Evolutionary conservation across 805 yeast genomes (phyloP).

Genomic region (Kurtzmaniella cleridarum): DNA sequence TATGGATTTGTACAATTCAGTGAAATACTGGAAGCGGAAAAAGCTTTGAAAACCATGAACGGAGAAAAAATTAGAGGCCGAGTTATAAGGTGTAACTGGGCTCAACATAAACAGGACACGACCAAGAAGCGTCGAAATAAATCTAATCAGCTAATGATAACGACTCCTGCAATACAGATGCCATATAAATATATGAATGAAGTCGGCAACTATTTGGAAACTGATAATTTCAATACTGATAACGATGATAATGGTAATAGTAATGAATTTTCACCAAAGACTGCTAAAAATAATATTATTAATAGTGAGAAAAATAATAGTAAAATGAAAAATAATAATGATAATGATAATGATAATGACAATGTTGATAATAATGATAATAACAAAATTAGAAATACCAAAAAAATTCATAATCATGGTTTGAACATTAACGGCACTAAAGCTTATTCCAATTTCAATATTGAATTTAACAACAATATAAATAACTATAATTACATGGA

Average conservation of each 20-base stretch:
- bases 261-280: conserved; percentile 13
- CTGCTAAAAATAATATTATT: conserved; percentile 10
- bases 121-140: not conserved
- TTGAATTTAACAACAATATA: conserved; percentile 7
- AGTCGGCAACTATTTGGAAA: too few species aligned
- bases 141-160: too few species aligned
- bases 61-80: conserved; percentile 70
- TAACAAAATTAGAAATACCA: not conserved
- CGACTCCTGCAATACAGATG: too few species aligned
- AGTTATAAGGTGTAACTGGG: conserved; percentile 84
- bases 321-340: conserved; percentile 10
- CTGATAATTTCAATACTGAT: too few species aligned
- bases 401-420: too few species aligned
- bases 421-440: too few species aligned
- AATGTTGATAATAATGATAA: conserved; percentile 3
- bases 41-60: conserved; percentile 67
- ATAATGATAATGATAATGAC: conserved; percentile 8
- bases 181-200: too few species aligned
- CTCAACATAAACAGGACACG: conserved; percentile 55
- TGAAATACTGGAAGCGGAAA: conserved; percentile 63
- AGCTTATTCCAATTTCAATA: too few species aligned
- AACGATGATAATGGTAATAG: not conserved
- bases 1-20: conserved; percentile 84
- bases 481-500: conserved; percentile 3
- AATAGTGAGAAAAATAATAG: conserved; percentile 8